Evolutionary conservation across 352 stramenopile species (phyloP).

Genomic region (Pythium aquatile): DNA sequence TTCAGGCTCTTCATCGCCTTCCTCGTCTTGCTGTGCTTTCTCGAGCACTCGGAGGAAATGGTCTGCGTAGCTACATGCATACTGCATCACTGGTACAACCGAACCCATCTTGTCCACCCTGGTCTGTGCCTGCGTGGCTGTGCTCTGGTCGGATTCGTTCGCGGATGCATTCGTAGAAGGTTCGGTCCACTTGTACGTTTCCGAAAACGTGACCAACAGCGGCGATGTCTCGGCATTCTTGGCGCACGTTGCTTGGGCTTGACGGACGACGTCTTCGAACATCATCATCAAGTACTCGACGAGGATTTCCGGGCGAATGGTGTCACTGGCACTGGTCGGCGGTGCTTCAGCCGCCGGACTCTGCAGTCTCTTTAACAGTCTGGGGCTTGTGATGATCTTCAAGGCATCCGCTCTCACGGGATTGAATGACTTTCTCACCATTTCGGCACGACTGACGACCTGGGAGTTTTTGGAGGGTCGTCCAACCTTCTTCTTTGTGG

Average conservation of each 20-base stretch:
- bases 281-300: neutral
- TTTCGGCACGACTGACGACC: slow-evolving; percentile 18
- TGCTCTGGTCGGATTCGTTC: neutral
- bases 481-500: slow-evolving; percentile 31
- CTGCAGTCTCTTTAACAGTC: slow-evolving; percentile 2
- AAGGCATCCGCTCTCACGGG: slow-evolving; percentile 33
- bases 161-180: neutral
- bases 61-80: slow-evolving; percentile 5
- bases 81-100: neutral
- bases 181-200: neutral
- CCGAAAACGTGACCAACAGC: neutral
- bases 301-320: neutral
- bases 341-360: neutral
- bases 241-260: neutral
- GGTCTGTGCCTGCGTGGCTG: neutral
- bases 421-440: slow-evolving; percentile 33
- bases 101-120: slow-evolving; percentile 1
- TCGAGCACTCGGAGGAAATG: slow-evolving; percentile 5
- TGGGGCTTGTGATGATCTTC: slow-evolving; percentile 31
- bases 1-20: slow-evolving; percentile 3
- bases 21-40: neutral
- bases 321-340: neutral
- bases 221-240: neutral
- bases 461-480: slow-evolving; percentile 20
- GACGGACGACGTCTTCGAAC: slow-evolving; percentile 3